Conservation (phyloP, 2,329 filamentous ascomycete species). For the Sclerotinia minor region DNA sequence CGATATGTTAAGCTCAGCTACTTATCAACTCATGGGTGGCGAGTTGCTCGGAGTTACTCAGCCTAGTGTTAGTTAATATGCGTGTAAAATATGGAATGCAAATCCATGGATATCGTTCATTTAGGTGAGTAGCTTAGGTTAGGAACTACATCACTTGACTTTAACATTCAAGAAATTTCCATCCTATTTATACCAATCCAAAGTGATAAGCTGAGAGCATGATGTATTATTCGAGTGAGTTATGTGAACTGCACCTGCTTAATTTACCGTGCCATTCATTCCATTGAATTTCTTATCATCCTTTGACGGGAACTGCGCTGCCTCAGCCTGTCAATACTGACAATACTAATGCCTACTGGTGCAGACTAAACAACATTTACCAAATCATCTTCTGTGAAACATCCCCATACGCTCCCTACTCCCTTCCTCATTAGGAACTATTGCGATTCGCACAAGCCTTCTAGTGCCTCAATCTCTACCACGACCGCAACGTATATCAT, state of each 20-base stretch:
- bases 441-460: neutral
- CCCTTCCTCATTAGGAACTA: no score
- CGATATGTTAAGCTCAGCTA: neutral
- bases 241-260: neutral
- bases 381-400: neutral
- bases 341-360: neutral
- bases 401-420: neutral
- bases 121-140: neutral
- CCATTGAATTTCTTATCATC: no score
- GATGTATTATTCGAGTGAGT: no score
- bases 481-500: no score
- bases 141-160: neutral
- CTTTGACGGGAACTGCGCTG: neutral
- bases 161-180: no score
- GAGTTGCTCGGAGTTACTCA: neutral
- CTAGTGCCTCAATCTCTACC: neutral
- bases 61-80: neutral
- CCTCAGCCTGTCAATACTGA: neutral
- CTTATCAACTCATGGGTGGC: neutral
- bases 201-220: neutral
- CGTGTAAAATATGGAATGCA: no score
- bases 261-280: neutral
- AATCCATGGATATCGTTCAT: neutral
- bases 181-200: neutral
- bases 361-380: neutral